These are phyloP conservation scores for Neolentinus lepideus DNA, from an alignment of 1,284 basidiomycete species.

Conservation along the genomic window DNA sequence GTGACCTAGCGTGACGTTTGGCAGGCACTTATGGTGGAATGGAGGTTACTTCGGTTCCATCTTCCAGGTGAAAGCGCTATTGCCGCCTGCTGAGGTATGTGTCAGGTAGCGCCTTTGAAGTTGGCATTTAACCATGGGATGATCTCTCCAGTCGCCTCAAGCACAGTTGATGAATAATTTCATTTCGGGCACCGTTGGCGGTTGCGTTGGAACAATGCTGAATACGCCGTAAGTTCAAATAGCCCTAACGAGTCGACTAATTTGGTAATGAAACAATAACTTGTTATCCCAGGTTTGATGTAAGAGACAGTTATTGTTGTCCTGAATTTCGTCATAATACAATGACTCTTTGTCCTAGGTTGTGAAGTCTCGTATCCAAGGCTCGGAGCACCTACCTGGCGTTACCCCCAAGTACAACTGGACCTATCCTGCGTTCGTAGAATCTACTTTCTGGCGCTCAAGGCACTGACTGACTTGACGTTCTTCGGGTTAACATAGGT, in stretches of 20 bases:
- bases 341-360: conserved; percentile 41
- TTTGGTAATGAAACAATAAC: too few species aligned
- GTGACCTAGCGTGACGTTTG: background rate
- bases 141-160: conserved; percentile 36
- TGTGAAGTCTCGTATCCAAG: conserved; percentile 94
- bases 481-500: conserved; percentile 21
- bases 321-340: conserved; percentile 2
- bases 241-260: background rate
- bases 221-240: conserved; percentile 64
- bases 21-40: conserved; percentile 80
- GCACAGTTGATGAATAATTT: conserved; percentile 87
- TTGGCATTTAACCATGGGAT: background rate
- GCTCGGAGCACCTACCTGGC: conserved; percentile 58
- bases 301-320: conserved; percentile 20
- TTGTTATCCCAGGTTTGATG: conserved; percentile 42
- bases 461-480: conserved; percentile 16
- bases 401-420: conserved; percentile 85
- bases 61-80: conserved; percentile 69
- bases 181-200: conserved; percentile 84
- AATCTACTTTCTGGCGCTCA: conserved; percentile 18
- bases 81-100: conserved; percentile 80
- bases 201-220: conserved; percentile 78
- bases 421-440: conserved; percentile 72
- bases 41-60: conserved; percentile 95
- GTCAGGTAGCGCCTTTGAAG: background rate